Base-by-base conservation (phyloP, 2,329 filamentous ascomycete genomes). In the Sporothrix variecibatus region DNA sequence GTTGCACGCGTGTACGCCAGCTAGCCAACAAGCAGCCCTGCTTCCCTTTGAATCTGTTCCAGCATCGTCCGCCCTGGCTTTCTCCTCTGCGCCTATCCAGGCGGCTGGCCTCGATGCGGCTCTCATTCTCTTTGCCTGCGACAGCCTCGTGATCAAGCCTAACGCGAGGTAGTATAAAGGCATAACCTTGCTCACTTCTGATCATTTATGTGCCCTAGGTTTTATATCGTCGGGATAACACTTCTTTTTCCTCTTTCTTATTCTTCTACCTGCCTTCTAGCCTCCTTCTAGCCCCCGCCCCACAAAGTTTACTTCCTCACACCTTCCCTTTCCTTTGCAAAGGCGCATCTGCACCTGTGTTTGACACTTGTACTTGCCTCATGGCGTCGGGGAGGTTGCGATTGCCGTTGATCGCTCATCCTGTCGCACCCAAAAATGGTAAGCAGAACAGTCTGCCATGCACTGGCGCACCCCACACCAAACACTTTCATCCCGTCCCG, bases 71-170 rank as follows among this genome's bases (percentile, higher is more conserved):
- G 60, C 60, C 60, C 31, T 40, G 17, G 17, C 1, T 11, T 31
- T 5, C 53, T 34, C 20, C 1, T n/a, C 26, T 65, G 40, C 43
- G 20, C 70, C 28, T 40, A 12, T 12, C 20, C 31, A 43, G 71
- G 34, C 31, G 38, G 26, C 70, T 71, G 68, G 68, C 67, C 51
- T 58, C 68, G 69, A 60, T 49, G 69, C 53, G 53, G 69, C 69
- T 40, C 68, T 58, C 43, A 43, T n/a, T n/a, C 9, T n/a, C 3
- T 23, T 28, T 60, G 28, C 34, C 20, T n/a, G n/a, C 34, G 17
- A 40, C 31, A 23, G 60, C 8, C 9, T 23, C 34, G 31, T n/a
- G 31, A 12, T 34, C 20, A 23, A 17, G 5, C n/a, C 31, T 9
- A 17, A 40, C 23, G 20, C 15, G 31, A 20, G 51, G 34, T 9